Base-by-base conservation (phyloP, 169 alveolate species). In the Perkinsus olseni region DNA sequence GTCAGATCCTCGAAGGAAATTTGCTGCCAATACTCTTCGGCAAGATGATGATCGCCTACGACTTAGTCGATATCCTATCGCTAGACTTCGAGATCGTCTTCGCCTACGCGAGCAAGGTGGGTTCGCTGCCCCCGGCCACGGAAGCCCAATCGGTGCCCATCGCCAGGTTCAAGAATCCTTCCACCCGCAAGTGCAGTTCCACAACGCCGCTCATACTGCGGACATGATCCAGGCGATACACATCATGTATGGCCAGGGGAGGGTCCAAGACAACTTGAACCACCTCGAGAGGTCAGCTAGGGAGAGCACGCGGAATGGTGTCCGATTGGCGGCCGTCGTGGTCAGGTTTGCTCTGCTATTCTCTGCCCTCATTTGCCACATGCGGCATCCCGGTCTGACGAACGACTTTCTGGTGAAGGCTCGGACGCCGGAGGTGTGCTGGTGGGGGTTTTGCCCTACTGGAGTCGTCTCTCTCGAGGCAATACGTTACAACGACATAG, bases 341-440 rank as follows among this genome's bases (percentile, higher is more conserved):
- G 8, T 39, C 39, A 91, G 36, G 93, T 91, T 91, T 39, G 62
- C 93, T 10, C 74, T 91, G 28, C 37, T 91, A 8, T 91, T 91
- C 74, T 36, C 82, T 6, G 48, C 82, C 39, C 31, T 91, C n/a
- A 45, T 37, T 36, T 13, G 48, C 39, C 62, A 91, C 39, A 48
- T 91, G 74, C 82, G 62, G 39, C 62, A 91, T 38, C 93, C 93
- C 6, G 93, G 93, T 28, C 74, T 91, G 39, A n/a, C 82, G 34
- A 91, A 91, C 93, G 93, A 91, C 48, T 91, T 91, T n/a, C 74
- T 91, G 40, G 34, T 91, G 10, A 62, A 62, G 17, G 82, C 82
- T 21, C 82, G 82, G 36, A 62, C 82, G 34, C 82, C 82, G 0
- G 82, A 62, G 82, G 82, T 39, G 11, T 38, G 82, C 37, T 62